phyloP scores from a whole-genome alignment of 2,329 filamentous ascomycete species.

The Rhexocercosporidium sp. region DNA sequence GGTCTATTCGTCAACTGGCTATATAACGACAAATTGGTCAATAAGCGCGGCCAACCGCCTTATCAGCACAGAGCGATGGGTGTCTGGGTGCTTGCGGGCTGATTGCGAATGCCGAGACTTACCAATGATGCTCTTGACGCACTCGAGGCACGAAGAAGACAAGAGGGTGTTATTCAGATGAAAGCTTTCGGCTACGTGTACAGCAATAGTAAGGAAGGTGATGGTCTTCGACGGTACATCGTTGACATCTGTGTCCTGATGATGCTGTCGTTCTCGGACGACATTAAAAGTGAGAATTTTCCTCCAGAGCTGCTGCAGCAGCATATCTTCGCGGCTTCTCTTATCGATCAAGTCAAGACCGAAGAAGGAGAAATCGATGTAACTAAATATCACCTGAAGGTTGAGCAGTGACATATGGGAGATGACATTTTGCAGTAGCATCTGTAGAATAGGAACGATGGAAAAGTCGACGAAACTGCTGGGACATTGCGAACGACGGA shows the following conservation, averaged over 20 bases:
- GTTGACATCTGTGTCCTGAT: not conserved
- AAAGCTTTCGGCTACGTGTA: constrained; percentile 5
- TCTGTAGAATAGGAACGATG: not conserved
- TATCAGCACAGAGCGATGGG: constrained; percentile 12
- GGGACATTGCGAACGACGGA: not conserved
- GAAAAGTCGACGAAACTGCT: not conserved
- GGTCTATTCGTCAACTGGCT: constrained; percentile 8
- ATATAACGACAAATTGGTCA: not conserved
- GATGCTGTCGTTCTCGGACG: not conserved
- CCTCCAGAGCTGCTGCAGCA: not conserved
- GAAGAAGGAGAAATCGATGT: not conserved
- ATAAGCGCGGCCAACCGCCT: not conserved
- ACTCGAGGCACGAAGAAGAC: constrained; percentile 3
- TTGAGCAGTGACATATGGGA: not conserved
- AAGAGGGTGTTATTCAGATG: not conserved
- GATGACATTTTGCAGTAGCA: not conserved
- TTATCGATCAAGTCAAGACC: not conserved
- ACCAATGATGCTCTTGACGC: constrained; percentile 12
- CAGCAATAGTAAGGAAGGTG: not conserved
- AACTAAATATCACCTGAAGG: not conserved
- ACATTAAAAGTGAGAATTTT: not conserved
- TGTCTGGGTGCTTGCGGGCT: constrained; percentile 11
- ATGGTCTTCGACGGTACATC: constrained; percentile 5
- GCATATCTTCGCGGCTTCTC: constrained; percentile 1
- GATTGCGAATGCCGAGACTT: constrained; percentile 12